Evolutionary conservation across 768 basidiomycete genomes (phyloP), one percentile per base, ranked within the genome.

Genomic region (Naganishia friedmannii): DNA sequence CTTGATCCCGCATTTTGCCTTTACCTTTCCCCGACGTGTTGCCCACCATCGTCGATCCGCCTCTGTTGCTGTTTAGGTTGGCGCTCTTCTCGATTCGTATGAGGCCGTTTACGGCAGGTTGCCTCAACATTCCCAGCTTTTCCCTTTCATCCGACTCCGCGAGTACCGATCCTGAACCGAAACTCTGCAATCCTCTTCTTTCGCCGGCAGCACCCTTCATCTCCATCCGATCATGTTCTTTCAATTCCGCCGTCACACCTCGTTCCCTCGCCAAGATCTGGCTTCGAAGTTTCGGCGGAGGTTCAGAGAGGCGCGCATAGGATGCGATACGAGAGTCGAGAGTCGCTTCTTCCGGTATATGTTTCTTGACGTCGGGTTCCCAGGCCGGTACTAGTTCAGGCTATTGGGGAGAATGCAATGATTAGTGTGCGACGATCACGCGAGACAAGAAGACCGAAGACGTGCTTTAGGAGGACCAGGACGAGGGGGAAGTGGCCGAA

Each of bases 361-460:
- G 70, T 42, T 65, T 39, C 42, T 70, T 70, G 54, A 65, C 65
- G 31, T 70, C 70, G 5, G 70, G 70, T 42, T 70, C 70, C 70
- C 70, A 70, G 5, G 53, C 70, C 0, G 70, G 70, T 23, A 70
- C 48, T 32, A 66, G 60, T 45, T 70, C 60, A n/a, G 65, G 68
- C 60, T 69, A 23, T 28, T 17, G 2, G 21, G 29, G 8, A 1
- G 19, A 29, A 17, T 5, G 17, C 26, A 26, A n/a, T 15, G 7
- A 1, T 42, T 48, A 39, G 15, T 23, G 12, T n/a, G 28, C 3
- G n/a, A 45, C 23, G 29, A 31, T 34, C 2, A 0, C 34, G 12
- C 12, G n/a, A n/a, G n/a, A n/a, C 12, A 37, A 37, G 34, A 37
- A 4, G 5, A 51, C 21, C 9, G 3, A 28, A 26, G 19, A 45